A percentile compares a stretch with the other conserved stretches of the same genome.
These are phyloP conservation scores for Termitomyces sp. DNA, from an alignment of 768 basidiomycete species.

Conservation along the genomic window DNA sequence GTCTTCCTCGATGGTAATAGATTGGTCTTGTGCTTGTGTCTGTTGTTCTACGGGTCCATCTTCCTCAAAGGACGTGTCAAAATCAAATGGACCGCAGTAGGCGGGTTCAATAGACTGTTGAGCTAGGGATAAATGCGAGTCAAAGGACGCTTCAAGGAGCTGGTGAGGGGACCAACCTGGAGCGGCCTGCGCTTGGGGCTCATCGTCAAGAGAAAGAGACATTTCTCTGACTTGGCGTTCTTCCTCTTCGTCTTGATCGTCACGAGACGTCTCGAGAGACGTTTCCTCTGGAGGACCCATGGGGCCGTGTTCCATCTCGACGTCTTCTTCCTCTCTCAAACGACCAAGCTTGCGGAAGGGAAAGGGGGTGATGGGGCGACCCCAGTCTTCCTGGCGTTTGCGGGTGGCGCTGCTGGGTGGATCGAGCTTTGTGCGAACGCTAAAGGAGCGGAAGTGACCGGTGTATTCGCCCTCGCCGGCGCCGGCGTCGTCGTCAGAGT, in stretches of 20 bases:
- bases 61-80: constrained; percentile 10
- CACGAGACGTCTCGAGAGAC: too few relatives aligned
- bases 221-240: constrained; percentile 24
- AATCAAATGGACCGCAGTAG: constrained; percentile 9
- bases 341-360: constrained; percentile 30
- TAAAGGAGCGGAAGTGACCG: constrained; percentile 53
- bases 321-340: constrained; percentile 17
- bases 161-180: constrained; percentile 9
- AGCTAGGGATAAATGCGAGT: neutral
- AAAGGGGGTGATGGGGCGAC: constrained; percentile 67
- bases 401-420: constrained; percentile 57
- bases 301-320: constrained; percentile 13
- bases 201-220: constrained; percentile 21
- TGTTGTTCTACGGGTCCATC: neutral
- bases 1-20: neutral
- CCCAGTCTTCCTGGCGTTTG: constrained; percentile 54
- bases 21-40: neutral
- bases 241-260: constrained; percentile 14
- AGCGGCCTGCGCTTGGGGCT: constrained; percentile 14
- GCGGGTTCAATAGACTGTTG: constrained; percentile 10
- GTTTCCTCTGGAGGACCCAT: constrained; percentile 8
- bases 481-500: constrained; percentile 31
- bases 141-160: neutral
- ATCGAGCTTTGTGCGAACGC: constrained; percentile 59
- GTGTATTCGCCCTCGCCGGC: constrained; percentile 64